Base-by-base conservation (phyloP, 1,139 yeast species). In the Suzukiozyma palmioleophila region DNA sequence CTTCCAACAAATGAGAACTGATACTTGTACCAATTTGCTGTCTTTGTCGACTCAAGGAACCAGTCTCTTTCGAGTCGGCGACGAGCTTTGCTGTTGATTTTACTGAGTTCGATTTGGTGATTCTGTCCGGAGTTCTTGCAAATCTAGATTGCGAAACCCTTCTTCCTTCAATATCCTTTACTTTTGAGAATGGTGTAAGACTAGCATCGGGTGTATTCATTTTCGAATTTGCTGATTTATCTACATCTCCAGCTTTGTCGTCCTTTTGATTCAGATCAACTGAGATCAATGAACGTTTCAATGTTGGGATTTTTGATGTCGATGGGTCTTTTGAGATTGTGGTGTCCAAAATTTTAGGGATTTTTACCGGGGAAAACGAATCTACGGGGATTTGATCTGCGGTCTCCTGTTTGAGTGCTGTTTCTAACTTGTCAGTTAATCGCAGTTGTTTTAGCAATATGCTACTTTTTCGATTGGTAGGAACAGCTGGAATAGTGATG, bases 401-500 rank as follows among this genome's bases (percentile, higher is more conserved):
- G 8, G 14, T 22, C 4, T 30, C 28, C 11, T 30, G 22, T 9
- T 36, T 42, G 11, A 54, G 48, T 3, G 50, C 57, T 8, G 49
- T 42, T 26, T 52, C 58, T 18, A 52, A 34, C 28, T 46, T 40
- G 25, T 53, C 58, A 36, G 45, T 45, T 2, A 51, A 46, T 34
- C 51, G 41, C 54, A 52, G 54, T 45, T 16, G 32, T 22, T 13
- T 38, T 26, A 24, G n/a, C 30, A 9, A 16, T n/a, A 33, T 15
- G 12, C 33, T 31, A 30, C 38, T 40, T 31, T 34, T 29, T 35
- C 35, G 36, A 26, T 43, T 33, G 36, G 37, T 39, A 26, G 43
- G 27, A 3, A 59, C 44, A 3, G 64, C 54, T 26, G 52, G 54
- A 6, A 59, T 56, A 3, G 61, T 54, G 26, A 69, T 57, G 1